A percentile compares a stretch with the other conserved stretches of the same genome.
phyloP scores from a whole-genome alignment of 192 early-diverging fungal genomes.

The Podila minutissima region DNA sequence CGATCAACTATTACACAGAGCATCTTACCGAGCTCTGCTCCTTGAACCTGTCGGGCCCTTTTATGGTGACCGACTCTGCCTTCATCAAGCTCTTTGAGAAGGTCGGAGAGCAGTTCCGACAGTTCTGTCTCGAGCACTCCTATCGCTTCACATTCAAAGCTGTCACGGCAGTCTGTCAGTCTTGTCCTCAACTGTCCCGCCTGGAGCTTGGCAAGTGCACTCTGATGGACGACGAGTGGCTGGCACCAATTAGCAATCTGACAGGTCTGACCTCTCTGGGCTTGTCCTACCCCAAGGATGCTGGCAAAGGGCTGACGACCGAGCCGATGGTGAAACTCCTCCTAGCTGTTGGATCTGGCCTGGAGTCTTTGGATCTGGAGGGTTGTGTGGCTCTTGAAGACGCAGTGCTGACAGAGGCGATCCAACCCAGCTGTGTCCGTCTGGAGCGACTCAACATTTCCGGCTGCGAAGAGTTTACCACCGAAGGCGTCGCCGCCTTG shows the following conservation, averaged over 20 bases:
- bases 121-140: constrained; percentile 68
- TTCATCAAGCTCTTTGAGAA: constrained; percentile 70
- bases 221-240: constrained; percentile 58
- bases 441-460: constrained; percentile 71
- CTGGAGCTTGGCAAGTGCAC: constrained; percentile 60
- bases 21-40: constrained; percentile 58
- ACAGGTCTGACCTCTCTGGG: constrained; percentile 51
- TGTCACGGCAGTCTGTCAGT: constrained; percentile 56
- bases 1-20: constrained; percentile 52
- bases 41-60: constrained; percentile 75
- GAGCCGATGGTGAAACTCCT: constrained; percentile 58
- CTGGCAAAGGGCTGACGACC: constrained; percentile 46
- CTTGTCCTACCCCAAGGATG: constrained; percentile 53
- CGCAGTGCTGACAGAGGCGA: constrained; percentile 60
- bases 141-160: constrained; percentile 62
- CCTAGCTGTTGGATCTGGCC: constrained; percentile 49
- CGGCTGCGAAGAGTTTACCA: constrained; percentile 69
- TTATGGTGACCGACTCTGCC: constrained; percentile 66
- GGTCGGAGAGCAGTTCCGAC: constrained; percentile 60
- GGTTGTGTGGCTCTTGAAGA: constrained; percentile 63
- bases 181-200: constrained; percentile 53
- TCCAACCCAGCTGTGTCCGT: constrained; percentile 63
- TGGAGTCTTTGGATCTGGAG: constrained; percentile 62
- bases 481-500: constrained; percentile 60
- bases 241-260: constrained; percentile 51